Percentiles rank a stretch among this genome's conserved stretches.
Evolutionary conservation across 257 asterid species (phyloP).

Genomic region (Gentiana straminea): DNA sequence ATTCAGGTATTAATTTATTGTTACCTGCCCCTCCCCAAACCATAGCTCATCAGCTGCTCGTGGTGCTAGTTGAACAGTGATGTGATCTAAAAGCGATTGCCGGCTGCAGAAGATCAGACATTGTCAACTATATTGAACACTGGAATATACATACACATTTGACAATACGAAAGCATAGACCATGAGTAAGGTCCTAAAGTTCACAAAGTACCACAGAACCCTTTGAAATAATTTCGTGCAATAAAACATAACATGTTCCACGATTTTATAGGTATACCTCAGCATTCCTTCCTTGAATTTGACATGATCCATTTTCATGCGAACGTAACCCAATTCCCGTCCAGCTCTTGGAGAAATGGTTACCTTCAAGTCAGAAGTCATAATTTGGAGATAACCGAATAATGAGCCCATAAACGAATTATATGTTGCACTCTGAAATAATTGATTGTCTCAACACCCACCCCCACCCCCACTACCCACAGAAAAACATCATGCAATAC

Average conservation of each 20-base stretch:
- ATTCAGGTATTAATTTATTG: conserved; percentile 2
- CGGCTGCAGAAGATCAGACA: conserved; percentile 45
- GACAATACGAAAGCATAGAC: background rate
- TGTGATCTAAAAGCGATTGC: conserved; percentile 90
- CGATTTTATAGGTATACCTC: conserved; percentile 29
- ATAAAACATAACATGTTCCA: background rate
- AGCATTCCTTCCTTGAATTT: conserved; percentile 78
- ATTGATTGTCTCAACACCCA: too few relatives aligned
- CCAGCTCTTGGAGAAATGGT: conserved; percentile 96
- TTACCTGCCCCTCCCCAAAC: conserved; percentile 79
- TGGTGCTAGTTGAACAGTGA: conserved; percentile 88
- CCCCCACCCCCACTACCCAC: too few relatives aligned
- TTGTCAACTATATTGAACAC: background rate
- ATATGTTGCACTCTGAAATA: too few relatives aligned
- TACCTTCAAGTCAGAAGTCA: conserved; percentile 31
- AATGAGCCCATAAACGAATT: too few relatives aligned
- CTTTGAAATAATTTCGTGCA: background rate
- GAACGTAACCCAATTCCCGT: conserved; percentile 76
- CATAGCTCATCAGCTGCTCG: conserved; percentile 98
- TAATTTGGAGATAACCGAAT: background rate
- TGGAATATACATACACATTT: background rate
- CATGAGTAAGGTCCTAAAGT: background rate
- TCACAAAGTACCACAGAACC: background rate
- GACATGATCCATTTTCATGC: conserved; percentile 67
- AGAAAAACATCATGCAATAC: too few relatives aligned